Percentiles rank a stretch among this genome's conserved stretches.
Conservation (phyloP, 305 asterid species). For the Fraxinus angustifolia region DNA sequence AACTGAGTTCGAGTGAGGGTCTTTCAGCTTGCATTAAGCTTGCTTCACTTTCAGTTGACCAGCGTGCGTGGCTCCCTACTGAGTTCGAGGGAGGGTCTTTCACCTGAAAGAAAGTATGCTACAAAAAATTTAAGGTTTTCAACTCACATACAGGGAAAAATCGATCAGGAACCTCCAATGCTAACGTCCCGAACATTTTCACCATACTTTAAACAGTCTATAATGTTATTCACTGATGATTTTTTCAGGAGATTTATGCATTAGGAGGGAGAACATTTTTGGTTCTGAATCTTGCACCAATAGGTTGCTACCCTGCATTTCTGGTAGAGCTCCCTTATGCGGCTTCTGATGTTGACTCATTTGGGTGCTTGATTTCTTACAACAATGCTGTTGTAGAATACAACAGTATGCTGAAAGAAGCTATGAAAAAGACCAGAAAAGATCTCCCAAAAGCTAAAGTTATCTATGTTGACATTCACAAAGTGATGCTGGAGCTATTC, state of each 20-base stretch:
- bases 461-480: constrained; percentile 50
- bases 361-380: constrained; percentile 75
- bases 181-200: background rate
- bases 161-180: background rate
- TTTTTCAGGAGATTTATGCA: constrained; percentile 51
- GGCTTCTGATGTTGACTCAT: constrained; percentile 53
- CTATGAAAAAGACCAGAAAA: constrained; percentile 37
- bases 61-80: too few species aligned
- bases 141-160: background rate
- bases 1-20: background rate
- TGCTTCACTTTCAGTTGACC: too few species aligned
- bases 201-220: background rate
- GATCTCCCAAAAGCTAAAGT: constrained; percentile 51
- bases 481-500: constrained; percentile 65
- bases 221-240: background rate
- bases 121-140: background rate
- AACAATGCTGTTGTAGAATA: constrained; percentile 60
- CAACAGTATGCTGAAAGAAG: constrained; percentile 50
- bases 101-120: background rate
- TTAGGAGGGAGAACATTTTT: constrained; percentile 67
- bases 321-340: constrained; percentile 60
- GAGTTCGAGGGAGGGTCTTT: too few species aligned
- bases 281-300: constrained; percentile 73
- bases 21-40: too few species aligned
- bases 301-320: constrained; percentile 81